These are phyloP conservation scores for Penicillium sp. DNA, from an alignment of 2,329 filamentous ascomycete genomes.

Conservation along the genomic window DNA sequence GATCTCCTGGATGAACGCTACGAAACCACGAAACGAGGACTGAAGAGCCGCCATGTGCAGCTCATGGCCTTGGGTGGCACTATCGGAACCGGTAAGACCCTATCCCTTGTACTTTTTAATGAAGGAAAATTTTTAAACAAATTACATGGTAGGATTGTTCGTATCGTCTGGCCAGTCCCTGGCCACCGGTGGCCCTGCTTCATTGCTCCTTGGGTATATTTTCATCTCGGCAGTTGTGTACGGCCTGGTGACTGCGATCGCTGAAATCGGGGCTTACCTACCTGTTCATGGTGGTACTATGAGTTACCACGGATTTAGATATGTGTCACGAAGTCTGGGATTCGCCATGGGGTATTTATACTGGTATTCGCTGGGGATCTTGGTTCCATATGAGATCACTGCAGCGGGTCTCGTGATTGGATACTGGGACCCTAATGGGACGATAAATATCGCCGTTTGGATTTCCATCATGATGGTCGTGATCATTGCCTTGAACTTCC, in stretches of 20 bases:
- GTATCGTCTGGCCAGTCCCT: slow-evolving; percentile 56
- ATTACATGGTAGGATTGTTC: slow-evolving; percentile 44
- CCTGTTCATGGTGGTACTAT: slow-evolving; percentile 47
- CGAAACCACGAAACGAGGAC: slow-evolving; percentile 40
- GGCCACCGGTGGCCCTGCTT: slow-evolving; percentile 53
- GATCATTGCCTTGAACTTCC: slow-evolving; percentile 52
- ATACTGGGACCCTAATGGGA: slow-evolving; percentile 54
- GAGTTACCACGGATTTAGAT: slow-evolving; percentile 46
- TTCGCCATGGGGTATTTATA: slow-evolving; percentile 48
- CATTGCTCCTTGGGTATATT: slow-evolving; percentile 54
- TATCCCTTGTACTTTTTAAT: neutral
- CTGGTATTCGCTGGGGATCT: slow-evolving; percentile 50
- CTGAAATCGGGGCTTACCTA: slow-evolving; percentile 45
- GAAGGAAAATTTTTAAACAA: neutral
- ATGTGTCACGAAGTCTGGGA: slow-evolving; percentile 43
- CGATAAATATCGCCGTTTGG: slow-evolving; percentile 48
- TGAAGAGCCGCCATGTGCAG: slow-evolving; percentile 46
- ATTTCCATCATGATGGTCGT: slow-evolving; percentile 61
- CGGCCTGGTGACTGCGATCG: slow-evolving; percentile 49
- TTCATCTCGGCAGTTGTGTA: slow-evolving; percentile 51
- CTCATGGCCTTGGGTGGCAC: slow-evolving; percentile 39
- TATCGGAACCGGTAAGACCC: slow-evolving; percentile 50
- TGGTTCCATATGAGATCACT: slow-evolving; percentile 61
- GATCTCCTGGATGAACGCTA: slow-evolving; percentile 45
- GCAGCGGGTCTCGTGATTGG: slow-evolving; percentile 66